Evolutionary conservation across 2,329 filamentous ascomycete species (phyloP).

Genomic region (Aotearoamyces nothofagi): DNA sequence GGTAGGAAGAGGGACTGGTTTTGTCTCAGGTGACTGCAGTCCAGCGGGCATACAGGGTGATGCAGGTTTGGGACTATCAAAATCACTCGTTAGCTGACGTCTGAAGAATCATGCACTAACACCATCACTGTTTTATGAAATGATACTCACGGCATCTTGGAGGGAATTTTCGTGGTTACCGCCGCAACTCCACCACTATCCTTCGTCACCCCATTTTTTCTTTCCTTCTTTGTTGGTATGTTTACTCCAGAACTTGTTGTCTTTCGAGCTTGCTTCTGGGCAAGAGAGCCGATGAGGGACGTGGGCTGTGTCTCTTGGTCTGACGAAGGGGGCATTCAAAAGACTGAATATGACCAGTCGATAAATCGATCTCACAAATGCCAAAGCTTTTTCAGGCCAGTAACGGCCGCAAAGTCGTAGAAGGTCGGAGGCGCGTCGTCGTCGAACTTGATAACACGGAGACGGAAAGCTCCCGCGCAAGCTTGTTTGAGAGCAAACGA

Average conservation of each 20-base stretch:
- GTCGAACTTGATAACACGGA: no score
- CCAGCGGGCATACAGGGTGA: conserved; percentile 1
- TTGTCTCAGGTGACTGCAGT: conserved; percentile 13
- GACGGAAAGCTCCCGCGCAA: no score
- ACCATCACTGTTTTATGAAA: neutral
- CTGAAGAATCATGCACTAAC: neutral
- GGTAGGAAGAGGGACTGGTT: conserved; percentile 9
- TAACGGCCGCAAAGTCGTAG: neutral
- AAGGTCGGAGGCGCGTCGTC: no score
- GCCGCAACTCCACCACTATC: conserved; percentile 15
- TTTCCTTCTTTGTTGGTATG: conserved; percentile 16
- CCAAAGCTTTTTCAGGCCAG: neutral
- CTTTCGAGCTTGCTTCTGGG: conserved; percentile 13
- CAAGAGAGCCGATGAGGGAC: conserved; percentile 8
- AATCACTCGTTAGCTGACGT: neutral
- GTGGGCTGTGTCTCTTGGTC: conserved; percentile 16
- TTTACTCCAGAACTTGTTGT: conserved; percentile 11
- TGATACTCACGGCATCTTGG: conserved; percentile 16
- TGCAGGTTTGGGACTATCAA: conserved; percentile 1
- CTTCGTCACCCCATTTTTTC: conserved; percentile 20
- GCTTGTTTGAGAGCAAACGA: no score
- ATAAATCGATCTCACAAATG: no score
- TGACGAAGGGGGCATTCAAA: conserved; percentile 22
- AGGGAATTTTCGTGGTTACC: conserved; percentile 18
- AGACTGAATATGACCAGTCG: conserved; percentile 4